phyloP scores from a whole-genome alignment of 2,329 filamentous ascomycete species.

The Pseudocercospora eumusae region DNA sequence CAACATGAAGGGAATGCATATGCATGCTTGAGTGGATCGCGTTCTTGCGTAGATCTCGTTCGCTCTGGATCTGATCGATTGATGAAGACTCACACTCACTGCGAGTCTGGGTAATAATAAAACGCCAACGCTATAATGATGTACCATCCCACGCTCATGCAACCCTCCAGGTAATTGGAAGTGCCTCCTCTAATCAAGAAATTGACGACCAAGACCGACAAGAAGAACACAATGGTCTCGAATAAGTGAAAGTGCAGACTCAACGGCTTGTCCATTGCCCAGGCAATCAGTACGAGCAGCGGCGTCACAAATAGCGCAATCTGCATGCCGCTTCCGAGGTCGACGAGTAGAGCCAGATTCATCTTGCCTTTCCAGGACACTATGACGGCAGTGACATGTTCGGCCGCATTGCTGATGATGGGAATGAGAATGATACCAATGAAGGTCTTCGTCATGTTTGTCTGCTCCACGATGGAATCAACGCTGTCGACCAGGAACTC shows the following conservation, averaged over 20 bases:
- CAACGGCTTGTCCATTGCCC: constrained; percentile 55
- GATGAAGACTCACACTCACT: background rate
- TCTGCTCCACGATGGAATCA: constrained; percentile 53
- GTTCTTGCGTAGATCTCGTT: too few species aligned
- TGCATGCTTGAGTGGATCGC: too few species aligned
- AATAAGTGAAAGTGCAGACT: constrained; percentile 82
- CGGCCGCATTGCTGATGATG: constrained; percentile 59
- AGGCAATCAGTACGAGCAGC: constrained; percentile 58
- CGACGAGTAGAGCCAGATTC: constrained; percentile 58
- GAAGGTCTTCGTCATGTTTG: constrained; percentile 56
- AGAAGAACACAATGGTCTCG: constrained; percentile 82
- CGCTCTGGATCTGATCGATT: too few species aligned
- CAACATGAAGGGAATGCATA: too few species aligned
- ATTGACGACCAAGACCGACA: constrained; percentile 81
- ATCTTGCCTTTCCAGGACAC: constrained; percentile 60
- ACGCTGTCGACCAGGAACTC: constrained; percentile 57
- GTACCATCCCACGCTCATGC: constrained; percentile 58
- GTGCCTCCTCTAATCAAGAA: constrained; percentile 81
- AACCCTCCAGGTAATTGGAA: constrained; percentile 83
- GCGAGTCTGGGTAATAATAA: constrained; percentile 55
- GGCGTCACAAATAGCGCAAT: constrained; percentile 61
- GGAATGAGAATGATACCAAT: constrained; percentile 58
- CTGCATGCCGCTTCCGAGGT: constrained; percentile 56
- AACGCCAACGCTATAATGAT: constrained; percentile 62
- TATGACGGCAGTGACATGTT: constrained; percentile 58